Conservation (phyloP, 768 basidiomycete genomes). For the Exsudoporus frostii region DNA sequence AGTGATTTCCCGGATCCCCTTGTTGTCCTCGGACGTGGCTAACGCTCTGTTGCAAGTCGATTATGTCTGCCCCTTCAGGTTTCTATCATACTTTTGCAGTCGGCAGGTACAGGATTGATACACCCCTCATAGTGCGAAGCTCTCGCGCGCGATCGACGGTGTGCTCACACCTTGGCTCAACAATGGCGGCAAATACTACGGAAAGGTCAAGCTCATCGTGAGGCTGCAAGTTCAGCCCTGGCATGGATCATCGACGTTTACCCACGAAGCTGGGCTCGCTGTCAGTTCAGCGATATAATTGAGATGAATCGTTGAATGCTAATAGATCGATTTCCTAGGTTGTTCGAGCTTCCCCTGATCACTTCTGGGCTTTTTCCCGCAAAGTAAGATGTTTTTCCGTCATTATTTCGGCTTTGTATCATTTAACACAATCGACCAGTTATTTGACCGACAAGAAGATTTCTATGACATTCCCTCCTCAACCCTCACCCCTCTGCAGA, state of each 20-base stretch:
- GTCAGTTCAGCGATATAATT: constrained; percentile 36
- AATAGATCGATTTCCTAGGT: constrained; percentile 42
- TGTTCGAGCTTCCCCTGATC: constrained; percentile 64
- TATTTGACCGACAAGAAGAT: constrained; percentile 73
- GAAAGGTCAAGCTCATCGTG: constrained; percentile 72
- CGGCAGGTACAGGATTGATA: background rate
- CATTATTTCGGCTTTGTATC: background rate
- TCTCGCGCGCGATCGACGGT: constrained; percentile 55
- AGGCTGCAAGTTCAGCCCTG: constrained; percentile 75
- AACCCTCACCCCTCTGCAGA: constrained; percentile 62
- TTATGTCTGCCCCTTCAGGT: constrained; percentile 86
- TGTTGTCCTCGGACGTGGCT: background rate
- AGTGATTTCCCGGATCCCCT: constrained; percentile 21
- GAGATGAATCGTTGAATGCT: background rate
- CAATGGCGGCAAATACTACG: constrained; percentile 58
- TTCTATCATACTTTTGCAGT: background rate
- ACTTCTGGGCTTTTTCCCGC: constrained; percentile 77
- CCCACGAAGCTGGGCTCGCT: constrained; percentile 81
- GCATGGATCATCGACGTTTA: constrained; percentile 72
- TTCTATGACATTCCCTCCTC: constrained; percentile 78
- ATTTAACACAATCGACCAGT: constrained; percentile 36
- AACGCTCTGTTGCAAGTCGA: constrained; percentile 51
- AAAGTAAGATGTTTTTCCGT: constrained; percentile 40
- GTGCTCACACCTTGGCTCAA: constrained; percentile 59
- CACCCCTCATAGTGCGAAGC: constrained; percentile 47